Conservation (phyloP, 768 basidiomycete species). For the Austroboletus eburneus region DNA sequence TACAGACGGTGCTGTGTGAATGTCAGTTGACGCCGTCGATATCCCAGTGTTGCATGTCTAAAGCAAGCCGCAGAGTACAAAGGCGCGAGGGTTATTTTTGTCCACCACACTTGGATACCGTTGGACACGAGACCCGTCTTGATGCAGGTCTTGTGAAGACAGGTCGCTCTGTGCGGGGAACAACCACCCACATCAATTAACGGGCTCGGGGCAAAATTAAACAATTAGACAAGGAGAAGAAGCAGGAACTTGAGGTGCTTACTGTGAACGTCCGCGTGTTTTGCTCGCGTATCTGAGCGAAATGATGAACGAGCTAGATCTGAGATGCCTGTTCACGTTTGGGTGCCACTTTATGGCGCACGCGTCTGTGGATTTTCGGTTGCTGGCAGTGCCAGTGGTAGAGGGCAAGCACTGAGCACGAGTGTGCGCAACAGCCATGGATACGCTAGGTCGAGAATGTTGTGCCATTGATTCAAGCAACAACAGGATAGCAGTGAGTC, state of each 20-base stretch:
- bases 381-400: not conserved
- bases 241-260: constrained; percentile 6
- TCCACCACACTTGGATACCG: not conserved
- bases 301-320: constrained; percentile 14
- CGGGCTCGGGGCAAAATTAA: not conserved
- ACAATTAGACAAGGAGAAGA: too few relatives aligned
- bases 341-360: not conserved
- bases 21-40: too few relatives aligned
- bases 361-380: not conserved
- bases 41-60: too few relatives aligned
- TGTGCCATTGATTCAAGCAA: too few relatives aligned
- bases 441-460: too few relatives aligned
- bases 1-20: too few relatives aligned
- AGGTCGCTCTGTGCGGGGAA: not conserved
- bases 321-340: not conserved
- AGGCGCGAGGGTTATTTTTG: not conserved
- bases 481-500: too few relatives aligned
- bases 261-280: constrained; percentile 7
- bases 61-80: too few relatives aligned
- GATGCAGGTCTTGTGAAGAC: constrained; percentile 12
- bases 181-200: not conserved
- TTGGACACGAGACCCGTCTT: constrained; percentile 9
- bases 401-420: too few relatives aligned
- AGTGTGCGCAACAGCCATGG: too few relatives aligned
- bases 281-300: constrained; percentile 2